Conservation (phyloP, 495 filamentous ascomycete genomes). For the Lasiosphaeria miniovina region DNA sequence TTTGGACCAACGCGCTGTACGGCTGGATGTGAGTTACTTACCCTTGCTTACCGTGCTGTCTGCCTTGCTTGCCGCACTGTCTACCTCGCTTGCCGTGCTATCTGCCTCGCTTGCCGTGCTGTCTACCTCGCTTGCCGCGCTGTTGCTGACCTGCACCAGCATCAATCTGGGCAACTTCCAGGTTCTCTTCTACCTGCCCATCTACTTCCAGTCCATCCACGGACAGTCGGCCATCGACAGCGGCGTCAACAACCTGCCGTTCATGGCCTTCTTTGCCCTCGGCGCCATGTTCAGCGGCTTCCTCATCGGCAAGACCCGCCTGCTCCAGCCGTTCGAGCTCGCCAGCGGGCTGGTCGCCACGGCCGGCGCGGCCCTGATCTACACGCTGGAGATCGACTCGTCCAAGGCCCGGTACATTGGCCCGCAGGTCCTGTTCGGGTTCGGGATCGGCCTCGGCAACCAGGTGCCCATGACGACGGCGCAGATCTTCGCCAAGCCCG, state of each 20-base stretch:
- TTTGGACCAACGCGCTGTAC: conserved; percentile 32
- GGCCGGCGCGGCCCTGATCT: conserved; percentile 28
- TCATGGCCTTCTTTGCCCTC: conserved; percentile 37
- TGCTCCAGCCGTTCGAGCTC: conserved; percentile 36
- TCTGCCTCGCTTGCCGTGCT: too few relatives aligned
- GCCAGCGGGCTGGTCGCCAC: conserved; percentile 21
- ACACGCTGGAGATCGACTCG: conserved; percentile 46
- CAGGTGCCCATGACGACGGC: conserved; percentile 51
- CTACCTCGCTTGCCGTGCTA: too few relatives aligned
- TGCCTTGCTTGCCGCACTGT: too few relatives aligned
- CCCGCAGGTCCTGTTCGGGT: conserved; percentile 57
- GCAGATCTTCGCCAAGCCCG: conserved; percentile 44
- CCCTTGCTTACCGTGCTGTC: too few relatives aligned
- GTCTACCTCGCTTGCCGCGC: too few relatives aligned
- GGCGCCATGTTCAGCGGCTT: conserved; percentile 32
- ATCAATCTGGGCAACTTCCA: conserved; percentile 16
- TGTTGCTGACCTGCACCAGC: too few relatives aligned
- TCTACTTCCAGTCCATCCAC: conserved; percentile 56
- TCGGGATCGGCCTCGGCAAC: conserved; percentile 53
- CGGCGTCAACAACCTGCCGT: conserved; percentile 47
- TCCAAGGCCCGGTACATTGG: conserved; percentile 53
- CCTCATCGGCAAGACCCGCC: conserved; percentile 31
- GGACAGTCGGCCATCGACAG: conserved; percentile 38
- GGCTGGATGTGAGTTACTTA: conserved; percentile 17
- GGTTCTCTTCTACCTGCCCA: conserved; percentile 55